A percentile compares a stretch with the other conserved stretches of the same genome.
Conservation (phyloP, 2,329 filamentous ascomycete species). For the Falciphora oryzae region DNA sequence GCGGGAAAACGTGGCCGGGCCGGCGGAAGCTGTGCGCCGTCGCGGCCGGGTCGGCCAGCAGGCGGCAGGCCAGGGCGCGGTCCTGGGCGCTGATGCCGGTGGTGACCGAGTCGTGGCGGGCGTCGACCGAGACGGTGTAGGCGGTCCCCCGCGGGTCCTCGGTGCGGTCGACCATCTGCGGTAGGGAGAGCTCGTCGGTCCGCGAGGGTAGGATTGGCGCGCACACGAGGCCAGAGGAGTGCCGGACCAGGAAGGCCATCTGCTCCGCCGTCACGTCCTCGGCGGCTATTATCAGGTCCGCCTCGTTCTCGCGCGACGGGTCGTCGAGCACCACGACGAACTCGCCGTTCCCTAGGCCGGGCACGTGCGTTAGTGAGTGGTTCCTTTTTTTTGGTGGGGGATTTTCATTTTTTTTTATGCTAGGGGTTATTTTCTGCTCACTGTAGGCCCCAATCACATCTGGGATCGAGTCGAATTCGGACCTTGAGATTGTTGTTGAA, state of each 20-base stretch:
- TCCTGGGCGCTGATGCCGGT: conserved; percentile 92
- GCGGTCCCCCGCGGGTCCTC: conserved; percentile 87
- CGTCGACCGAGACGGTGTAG: conserved; percentile 87
- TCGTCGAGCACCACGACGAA: conserved; percentile 96
- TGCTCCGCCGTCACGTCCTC: conserved; percentile 77
- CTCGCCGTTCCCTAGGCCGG: conserved; percentile 36
- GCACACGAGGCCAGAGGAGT: conserved; percentile 89
- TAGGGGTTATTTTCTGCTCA: conserved; percentile 31
- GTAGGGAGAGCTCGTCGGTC: conserved; percentile 67
- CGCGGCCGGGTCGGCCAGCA: conserved; percentile 62
- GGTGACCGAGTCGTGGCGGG: conserved; percentile 63
- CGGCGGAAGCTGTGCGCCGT: conserved; percentile 62
- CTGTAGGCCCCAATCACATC: conserved; percentile 60
- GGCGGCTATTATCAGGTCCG: conserved; percentile 93
- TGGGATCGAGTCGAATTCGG: conserved; percentile 59
- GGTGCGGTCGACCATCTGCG: conserved; percentile 74
- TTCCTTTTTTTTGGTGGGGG: conserved; percentile 6
- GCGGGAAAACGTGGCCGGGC: conserved; percentile 85
- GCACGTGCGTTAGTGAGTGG: conserved; percentile 12
- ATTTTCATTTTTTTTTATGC: neutral
- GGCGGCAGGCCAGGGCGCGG: conserved; percentile 72
- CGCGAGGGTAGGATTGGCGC: conserved; percentile 69
- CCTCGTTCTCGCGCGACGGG: conserved; percentile 91
- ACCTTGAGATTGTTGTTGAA: conserved; percentile 41
- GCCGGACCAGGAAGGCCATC: conserved; percentile 93